A percentile compares a stretch with the other conserved stretches of the same genome.
Conservation (phyloP, 108 stramenopile genomes). For the Cyclostephanos tholiformis region DNA sequence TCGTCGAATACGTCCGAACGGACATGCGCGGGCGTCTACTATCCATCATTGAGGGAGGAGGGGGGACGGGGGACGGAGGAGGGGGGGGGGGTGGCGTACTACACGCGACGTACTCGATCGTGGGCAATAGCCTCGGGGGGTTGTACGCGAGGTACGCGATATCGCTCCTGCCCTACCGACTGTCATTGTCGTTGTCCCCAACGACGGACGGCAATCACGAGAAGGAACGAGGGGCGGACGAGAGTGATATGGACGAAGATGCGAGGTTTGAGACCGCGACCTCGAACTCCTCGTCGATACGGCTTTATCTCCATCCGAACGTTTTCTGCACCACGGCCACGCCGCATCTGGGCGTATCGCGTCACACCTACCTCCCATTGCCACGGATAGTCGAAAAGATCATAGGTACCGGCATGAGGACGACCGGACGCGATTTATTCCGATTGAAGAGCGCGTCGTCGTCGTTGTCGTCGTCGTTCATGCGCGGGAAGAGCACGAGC, state of each 20-base stretch:
- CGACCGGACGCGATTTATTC: constrained; percentile 70
- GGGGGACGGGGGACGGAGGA: not conserved
- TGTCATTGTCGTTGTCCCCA: constrained; percentile 50
- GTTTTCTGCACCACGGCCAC: constrained; percentile 88
- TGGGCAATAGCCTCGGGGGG: constrained; percentile 88
- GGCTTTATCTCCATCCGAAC: constrained; percentile 57
- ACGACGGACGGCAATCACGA: too few relatives aligned
- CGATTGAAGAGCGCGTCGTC: constrained; percentile 34
- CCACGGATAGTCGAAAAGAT: constrained; percentile 73
- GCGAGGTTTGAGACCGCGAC: too few relatives aligned
- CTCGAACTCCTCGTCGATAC: not conserved
- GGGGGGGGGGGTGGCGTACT: not conserved
- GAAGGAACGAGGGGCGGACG: not conserved
- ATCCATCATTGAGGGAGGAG: too few relatives aligned
- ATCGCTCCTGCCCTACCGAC: constrained; percentile 49
- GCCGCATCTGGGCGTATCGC: constrained; percentile 79
- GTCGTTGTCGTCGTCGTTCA: too few relatives aligned
- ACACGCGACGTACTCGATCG: constrained; percentile 72
- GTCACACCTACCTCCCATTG: constrained; percentile 77
- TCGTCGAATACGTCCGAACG: constrained; percentile 55
- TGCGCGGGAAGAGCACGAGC: not conserved
- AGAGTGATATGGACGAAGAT: constrained; percentile 7
- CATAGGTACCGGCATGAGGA: constrained; percentile 63
- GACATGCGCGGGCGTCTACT: constrained; percentile 48
- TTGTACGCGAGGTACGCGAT: constrained; percentile 83